Evolutionary conservation across 2,329 filamentous ascomycete genomes (phyloP), one percentile per base, ranked within the genome.

Genomic region (Ophioceras dolichostomum): DNA sequence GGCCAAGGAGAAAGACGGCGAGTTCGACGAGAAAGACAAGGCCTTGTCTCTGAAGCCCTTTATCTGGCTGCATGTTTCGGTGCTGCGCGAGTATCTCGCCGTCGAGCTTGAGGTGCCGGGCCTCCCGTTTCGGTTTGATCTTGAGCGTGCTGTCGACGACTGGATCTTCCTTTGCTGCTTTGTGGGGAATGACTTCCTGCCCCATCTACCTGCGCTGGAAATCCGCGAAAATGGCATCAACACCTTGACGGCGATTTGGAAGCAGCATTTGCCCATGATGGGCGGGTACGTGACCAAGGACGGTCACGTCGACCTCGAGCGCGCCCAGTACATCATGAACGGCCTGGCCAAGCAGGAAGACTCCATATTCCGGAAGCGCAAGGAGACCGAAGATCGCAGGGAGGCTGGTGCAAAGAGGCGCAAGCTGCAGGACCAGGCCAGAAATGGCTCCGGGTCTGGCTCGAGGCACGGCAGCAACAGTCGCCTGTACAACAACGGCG

Each of bases 151-250:
- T 19, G 74, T 96, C 41, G 91, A 96, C 58, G 89, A 96, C 55
- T 96, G 89, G 91, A 86, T 96, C 12, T 96, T 96, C 58, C 91
- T 96, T 78, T 96, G 89, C 62, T 96, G 93, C 64, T 96, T 96
- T 56, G 89, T 96, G 39, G 89, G 89, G 47, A 98, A 98, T 59
- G 93, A 98, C 65, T 98, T 98, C 63, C 64, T 98, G 47, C 91
- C 91, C 36, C 91, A 98, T 68, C 67, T 98, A 41, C 91, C 91
- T n/a, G 94, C 89, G 50, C 70, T 98, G 41, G 91, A 96, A 57
- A 96, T 98, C 56, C 78, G 91, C 42, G 91, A 98, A 53, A 88
- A 95, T 55, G 89, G 89, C 34, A 98, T 98, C 53, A 89, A 98
- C 54, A 93, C 88, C 1, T 68, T 98, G 39, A 94, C 88, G 46